Base-by-base conservation (phyloP, 179 eudicot genomes). In the Camellia oleifera region DNA sequence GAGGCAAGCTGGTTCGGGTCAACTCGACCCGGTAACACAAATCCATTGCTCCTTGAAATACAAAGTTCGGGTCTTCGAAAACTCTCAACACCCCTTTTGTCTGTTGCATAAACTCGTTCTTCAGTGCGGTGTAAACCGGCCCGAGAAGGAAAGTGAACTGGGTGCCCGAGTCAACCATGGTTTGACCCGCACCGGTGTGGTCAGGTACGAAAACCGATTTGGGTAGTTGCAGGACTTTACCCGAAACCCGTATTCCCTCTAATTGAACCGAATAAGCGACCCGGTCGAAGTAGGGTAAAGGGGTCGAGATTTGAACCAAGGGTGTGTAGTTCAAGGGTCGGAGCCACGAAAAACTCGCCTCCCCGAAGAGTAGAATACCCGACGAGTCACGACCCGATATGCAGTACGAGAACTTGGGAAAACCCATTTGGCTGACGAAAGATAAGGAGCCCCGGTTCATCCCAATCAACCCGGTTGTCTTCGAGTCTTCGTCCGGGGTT, bases 141-240 rank as follows among this genome's bases (percentile, higher is more conserved):
- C 97, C 98, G 3, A 95, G 97, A 0, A 95, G 80, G 78, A 91
- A 93, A 0, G 91, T 93, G 70, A 89, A 95, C 76, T 95, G 98
- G 5, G 98, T 95, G 1, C 98, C 98, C 7, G 98, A 95, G 69
- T 95, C 98, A 5, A 95, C 91, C 97, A 93, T 95, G n/a, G 98
- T 93, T 74, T 93, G 98, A 74, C 98, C 98, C 57, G 98, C 97
- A 3, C 98, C 98, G n/a, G 95, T 89, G 44, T 93, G 97, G 26
- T 95, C 98, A 10, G 97, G 98, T 40, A 83, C 88, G 15, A 88
- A 87, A 2, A 91, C 62, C 2, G 97, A 85, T 70, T 89, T 90
- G 7, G 97, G 89, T 46, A 95, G 17, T 5, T 90, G 57, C 15
- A 95, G 40, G 14, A 88, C 46, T 54, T 84, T 88, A 7, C 65